Percentiles rank a stretch among this genome's conserved stretches.
Evolutionary conservation across 768 basidiomycete species (phyloP).

Genomic region (Boletus subcaerulescens): DNA sequence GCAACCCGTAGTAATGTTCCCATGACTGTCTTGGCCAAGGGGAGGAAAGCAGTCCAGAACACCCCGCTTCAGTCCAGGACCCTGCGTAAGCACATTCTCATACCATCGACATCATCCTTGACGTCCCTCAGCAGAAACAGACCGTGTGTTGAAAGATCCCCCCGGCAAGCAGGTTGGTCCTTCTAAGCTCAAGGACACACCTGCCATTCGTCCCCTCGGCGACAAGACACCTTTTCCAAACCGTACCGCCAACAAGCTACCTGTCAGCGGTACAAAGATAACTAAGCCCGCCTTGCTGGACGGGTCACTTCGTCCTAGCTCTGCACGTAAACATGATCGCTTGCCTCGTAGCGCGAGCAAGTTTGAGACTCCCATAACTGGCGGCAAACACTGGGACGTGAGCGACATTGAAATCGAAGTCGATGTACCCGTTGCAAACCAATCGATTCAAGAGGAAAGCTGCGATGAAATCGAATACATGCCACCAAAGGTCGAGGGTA

Average conservation of each 20-base stretch:
- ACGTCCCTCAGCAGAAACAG: conserved; percentile 13
- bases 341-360: conserved; percentile 49
- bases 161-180: conserved; percentile 27
- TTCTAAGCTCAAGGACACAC: conserved; percentile 24
- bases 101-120: background rate
- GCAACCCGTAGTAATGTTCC: conserved; percentile 34
- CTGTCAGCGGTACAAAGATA: conserved; percentile 36
- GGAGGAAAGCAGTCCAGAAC: conserved; percentile 37
- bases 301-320: conserved; percentile 59
- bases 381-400: conserved; percentile 74
- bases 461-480: conserved; percentile 54
- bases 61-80: conserved; percentile 35
- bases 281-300: conserved; percentile 40
- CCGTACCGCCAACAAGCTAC: conserved; percentile 37
- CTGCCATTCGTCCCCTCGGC: conserved; percentile 48
- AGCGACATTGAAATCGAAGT: conserved; percentile 50
- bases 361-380: conserved; percentile 67
- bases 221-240: conserved; percentile 81
- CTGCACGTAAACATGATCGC: conserved; percentile 61
- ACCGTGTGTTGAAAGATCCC: conserved; percentile 19
- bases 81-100: conserved; percentile 22
- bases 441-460: conserved; percentile 31
- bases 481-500: conserved; percentile 51
- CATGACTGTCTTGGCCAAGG: conserved; percentile 45
- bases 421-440: conserved; percentile 18